Percentiles rank a stretch among this genome's conserved stretches.
Evolutionary conservation across 495 filamentous ascomycete genomes (phyloP).

Genomic region (Trichocladium antarcticum): DNA sequence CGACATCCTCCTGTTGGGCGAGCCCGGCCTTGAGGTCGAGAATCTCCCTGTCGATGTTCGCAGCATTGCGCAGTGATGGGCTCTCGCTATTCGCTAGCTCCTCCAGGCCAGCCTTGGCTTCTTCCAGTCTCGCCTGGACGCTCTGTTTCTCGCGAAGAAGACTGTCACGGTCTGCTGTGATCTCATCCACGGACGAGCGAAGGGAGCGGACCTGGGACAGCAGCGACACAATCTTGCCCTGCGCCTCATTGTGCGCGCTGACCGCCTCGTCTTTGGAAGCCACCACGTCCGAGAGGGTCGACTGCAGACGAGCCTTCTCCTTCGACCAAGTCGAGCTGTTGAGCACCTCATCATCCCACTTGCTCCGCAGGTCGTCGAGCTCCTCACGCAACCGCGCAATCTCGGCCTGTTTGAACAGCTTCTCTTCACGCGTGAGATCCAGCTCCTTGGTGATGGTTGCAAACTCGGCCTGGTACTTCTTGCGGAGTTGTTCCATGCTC

Average conservation of each 20-base stretch:
- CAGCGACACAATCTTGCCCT: constrained; percentile 78
- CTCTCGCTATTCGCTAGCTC: constrained; percentile 78
- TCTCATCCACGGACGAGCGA: constrained; percentile 74
- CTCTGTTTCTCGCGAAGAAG: constrained; percentile 82
- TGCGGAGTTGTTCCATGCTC: constrained; percentile 91
- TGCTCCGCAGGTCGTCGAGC: constrained; percentile 84
- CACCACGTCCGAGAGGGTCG: constrained; percentile 79
- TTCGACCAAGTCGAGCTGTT: constrained; percentile 98
- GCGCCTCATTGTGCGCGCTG: constrained; percentile 87
- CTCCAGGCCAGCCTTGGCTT: constrained; percentile 85
- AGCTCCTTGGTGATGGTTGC: constrained; percentile 80
- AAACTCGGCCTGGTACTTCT: constrained; percentile 94
- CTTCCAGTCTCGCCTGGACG: constrained; percentile 74
- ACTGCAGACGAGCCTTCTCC: constrained; percentile 86
- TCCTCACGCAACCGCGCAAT: constrained; percentile 77
- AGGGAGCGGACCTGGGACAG: constrained; percentile 85
- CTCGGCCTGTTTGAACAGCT: constrained; percentile 49
- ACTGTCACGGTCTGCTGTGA: constrained; percentile 72
- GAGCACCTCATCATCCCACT: constrained; percentile 97
- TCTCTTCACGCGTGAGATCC: constrained; percentile 84
- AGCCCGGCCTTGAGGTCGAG: constrained; percentile 82
- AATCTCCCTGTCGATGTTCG: constrained; percentile 77
- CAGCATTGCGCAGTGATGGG: constrained; percentile 84
- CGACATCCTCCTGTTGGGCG: constrained; percentile 89
- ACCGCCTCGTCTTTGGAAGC: constrained; percentile 87